Conservation (phyloP, 1,284 basidiomycete species). For the Cutaneotrichosporon spelunceum region DNA sequence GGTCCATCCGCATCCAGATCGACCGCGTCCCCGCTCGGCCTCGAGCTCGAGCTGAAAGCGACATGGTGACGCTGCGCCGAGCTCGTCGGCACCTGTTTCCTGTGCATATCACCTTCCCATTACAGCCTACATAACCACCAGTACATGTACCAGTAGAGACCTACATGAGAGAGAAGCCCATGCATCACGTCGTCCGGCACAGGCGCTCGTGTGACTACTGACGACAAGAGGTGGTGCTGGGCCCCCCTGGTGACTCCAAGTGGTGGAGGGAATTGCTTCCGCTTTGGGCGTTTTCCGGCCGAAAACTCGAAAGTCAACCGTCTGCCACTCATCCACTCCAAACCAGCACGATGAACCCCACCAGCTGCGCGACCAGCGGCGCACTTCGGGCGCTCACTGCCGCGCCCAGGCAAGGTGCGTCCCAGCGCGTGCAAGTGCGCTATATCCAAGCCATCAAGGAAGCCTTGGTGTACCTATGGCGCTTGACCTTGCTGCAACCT, state of each 20-base stretch:
- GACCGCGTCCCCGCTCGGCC: not conserved
- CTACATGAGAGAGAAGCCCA: conserved; percentile 15
- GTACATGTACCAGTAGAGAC: conserved; percentile 23
- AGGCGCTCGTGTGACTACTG: not conserved
- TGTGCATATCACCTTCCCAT: conserved; percentile 8
- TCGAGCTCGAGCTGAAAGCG: not conserved
- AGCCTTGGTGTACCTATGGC: not conserved
- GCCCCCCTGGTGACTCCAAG: not conserved
- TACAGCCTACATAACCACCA: conserved; percentile 9
- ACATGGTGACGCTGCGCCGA: not conserved
- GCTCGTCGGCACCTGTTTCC: not conserved
- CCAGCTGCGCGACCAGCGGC: conserved; percentile 14
- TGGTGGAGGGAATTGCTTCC: conserved; percentile 19
- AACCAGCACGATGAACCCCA: conserved; percentile 15
- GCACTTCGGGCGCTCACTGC: conserved; percentile 12
- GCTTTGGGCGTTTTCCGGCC: conserved; percentile 14
- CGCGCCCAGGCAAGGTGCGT: conserved; percentile 6
- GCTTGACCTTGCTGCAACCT: not conserved
- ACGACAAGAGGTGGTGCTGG: too few relatives aligned
- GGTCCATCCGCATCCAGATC: not conserved
- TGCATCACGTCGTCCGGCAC: not conserved
- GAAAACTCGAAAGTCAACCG: conserved; percentile 16
- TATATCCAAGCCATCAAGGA: not conserved
- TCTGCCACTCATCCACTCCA: not conserved
- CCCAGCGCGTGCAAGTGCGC: not conserved